These are phyloP conservation scores for Metroxylon sagu DNA, from an alignment of 176 grass and related monocot species.

Conservation along the genomic window DNA sequence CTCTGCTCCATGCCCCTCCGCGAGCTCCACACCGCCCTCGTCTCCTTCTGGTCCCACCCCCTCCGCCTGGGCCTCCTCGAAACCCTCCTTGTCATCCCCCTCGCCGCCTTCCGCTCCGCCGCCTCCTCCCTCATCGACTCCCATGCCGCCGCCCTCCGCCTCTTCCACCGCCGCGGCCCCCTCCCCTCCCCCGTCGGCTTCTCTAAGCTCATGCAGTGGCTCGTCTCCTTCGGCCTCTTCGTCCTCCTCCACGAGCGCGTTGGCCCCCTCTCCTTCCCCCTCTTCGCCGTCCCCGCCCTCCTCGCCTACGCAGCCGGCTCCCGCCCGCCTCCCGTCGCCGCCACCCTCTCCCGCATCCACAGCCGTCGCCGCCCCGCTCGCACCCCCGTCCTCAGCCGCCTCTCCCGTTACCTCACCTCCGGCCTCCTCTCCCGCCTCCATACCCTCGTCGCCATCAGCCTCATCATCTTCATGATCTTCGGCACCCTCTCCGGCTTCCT, in stretches of 20 bases:
- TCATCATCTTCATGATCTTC: slow-evolving; percentile 71
- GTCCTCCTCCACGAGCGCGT: slow-evolving; percentile 54
- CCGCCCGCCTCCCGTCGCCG: no score
- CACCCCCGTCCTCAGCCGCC: slow-evolving; percentile 14
- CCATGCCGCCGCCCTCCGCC: slow-evolving; percentile 52
- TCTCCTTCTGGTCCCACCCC: slow-evolving; percentile 73
- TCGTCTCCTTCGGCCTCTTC: slow-evolving; percentile 65
- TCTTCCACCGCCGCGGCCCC: slow-evolving; percentile 27
- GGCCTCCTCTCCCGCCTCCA: slow-evolving; percentile 52
- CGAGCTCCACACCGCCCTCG: slow-evolving; percentile 68
- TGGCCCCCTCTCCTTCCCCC: slow-evolving; percentile 25
- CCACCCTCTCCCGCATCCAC: no score
- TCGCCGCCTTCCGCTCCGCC: slow-evolving; percentile 42
- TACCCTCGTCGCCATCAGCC: slow-evolving; percentile 62
- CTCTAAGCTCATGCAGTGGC: slow-evolving; percentile 77
- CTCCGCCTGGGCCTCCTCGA: slow-evolving; percentile 54
- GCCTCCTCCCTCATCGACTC: slow-evolving; percentile 61
- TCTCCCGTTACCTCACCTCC: slow-evolving; percentile 23
- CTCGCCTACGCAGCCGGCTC: slow-evolving; percentile 32
- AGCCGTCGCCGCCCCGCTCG: slow-evolving; percentile 29
- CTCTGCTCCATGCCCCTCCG: slow-evolving; percentile 96
- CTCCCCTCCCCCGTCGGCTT: slow-evolving; percentile 29
- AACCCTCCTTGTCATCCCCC: slow-evolving; percentile 64
- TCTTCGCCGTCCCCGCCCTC: slow-evolving; percentile 33
- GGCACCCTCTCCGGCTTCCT: slow-evolving; percentile 53